Percentiles rank a stretch among this genome's conserved stretches.
phyloP scores from a whole-genome alignment of 495 filamentous ascomycete genomes.

The Penicillium malachiteum region DNA sequence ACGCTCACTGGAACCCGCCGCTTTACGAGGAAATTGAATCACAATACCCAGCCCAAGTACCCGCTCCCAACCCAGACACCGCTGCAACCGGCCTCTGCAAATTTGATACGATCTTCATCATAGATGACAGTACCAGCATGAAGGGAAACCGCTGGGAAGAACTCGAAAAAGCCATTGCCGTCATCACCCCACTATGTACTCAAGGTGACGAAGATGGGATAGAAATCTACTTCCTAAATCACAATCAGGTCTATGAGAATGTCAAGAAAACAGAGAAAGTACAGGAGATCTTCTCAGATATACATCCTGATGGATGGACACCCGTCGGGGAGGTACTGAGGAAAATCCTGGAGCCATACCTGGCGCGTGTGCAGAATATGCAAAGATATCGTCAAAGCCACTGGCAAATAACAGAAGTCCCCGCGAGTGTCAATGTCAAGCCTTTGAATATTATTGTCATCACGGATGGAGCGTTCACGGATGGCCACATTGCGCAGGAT shows the following conservation, averaged over 20 bases:
- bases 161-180: conserved; percentile 65
- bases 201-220: conserved; percentile 84
- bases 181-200: conserved; percentile 84
- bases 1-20: conserved; percentile 31
- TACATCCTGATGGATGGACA: conserved; percentile 65
- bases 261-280: conserved; percentile 55
- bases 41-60: too few relatives aligned
- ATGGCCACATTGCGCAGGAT: conserved; percentile 64
- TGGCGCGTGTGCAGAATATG: conserved; percentile 42
- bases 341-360: conserved; percentile 72
- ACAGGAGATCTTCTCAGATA: conserved; percentile 62
- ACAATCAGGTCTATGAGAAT: conserved; percentile 53
- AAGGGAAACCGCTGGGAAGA: conserved; percentile 74
- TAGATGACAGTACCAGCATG: conserved; percentile 94
- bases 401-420: conserved; percentile 36
- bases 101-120: conserved; percentile 91
- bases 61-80: neutral
- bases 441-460: conserved; percentile 93
- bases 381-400: conserved; percentile 21
- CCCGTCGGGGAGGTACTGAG: conserved; percentile 73
- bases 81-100: conserved; percentile 53
- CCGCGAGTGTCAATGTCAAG: conserved; percentile 46
- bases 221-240: conserved; percentile 92
- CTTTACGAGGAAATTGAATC: conserved; percentile 23
- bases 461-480: conserved; percentile 84